Evolutionary conservation across 2,329 filamentous ascomycete genomes (phyloP), one percentile per base, ranked within the genome.

Genomic region (Stylonectria norvegica): DNA sequence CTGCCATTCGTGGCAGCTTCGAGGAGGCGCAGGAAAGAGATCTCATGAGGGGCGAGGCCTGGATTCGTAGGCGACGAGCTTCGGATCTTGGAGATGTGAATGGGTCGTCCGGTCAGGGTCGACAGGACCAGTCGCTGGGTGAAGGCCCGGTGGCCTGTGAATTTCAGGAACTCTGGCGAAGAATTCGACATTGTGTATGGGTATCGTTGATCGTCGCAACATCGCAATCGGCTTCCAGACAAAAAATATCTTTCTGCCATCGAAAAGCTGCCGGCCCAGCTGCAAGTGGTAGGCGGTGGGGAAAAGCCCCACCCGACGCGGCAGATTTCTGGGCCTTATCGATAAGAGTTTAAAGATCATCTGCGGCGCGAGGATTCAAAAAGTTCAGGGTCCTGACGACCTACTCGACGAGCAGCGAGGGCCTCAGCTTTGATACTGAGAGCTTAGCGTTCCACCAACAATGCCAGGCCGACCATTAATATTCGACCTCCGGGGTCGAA

Each of bases 1-100:
- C 86, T 87, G 68, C 93, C 93, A 73, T 98, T 98, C 59, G 93
- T 98, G 57, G 98, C 77, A 53, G 88, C 79, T 66, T 97, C 93
- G 59, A 98, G 83, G 14, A 98, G 85, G 42, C 93, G 90, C 20
- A 98, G 78, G 66, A 98, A 91, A 33, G 93, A 97, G 57, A 97
- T 83, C 69, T 98, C 93, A 70, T 95, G 86, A 34, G 89, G 84
- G 38, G 88, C 85, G 39, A 98, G 85, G 57, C 93, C 93, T 1
- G 93, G 90, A 56, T 86, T 83, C 28, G 88, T 90, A 33, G 86
- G 83, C 29, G 89, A 95, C 12, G 85, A 81, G 50, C 87, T 82
- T 58, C 93, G 88, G 69, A 98, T 97, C 66, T 93, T 86, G 38
- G 91, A 93, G 62, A 98, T 91, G 67, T 91, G 89, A 40, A 97